These are phyloP conservation scores for Podaxis mareebaensis DNA, from an alignment of 768 basidiomycete species.

Conservation along the genomic window DNA sequence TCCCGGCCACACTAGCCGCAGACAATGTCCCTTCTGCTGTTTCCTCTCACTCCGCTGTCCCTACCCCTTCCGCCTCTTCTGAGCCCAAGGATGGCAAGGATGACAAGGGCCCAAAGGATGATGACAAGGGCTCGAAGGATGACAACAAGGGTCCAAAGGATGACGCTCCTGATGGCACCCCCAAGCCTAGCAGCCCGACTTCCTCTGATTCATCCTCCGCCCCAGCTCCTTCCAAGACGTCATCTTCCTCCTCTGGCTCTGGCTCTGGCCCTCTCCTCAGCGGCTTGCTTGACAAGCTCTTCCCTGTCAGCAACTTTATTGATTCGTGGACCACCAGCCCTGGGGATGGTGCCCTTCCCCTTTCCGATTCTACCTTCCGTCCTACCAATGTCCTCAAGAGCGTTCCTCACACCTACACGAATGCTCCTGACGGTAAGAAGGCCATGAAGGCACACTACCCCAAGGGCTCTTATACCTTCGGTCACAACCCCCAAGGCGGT, in stretches of 20 bases:
- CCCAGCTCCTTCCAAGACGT: constrained; percentile 13
- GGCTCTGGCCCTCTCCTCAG: background rate
- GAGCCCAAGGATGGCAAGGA: background rate
- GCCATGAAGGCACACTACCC: constrained; percentile 56
- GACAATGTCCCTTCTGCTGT: background rate
- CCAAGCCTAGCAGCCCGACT: constrained; percentile 1
- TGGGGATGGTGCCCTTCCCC: constrained; percentile 32
- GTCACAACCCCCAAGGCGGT: constrained; percentile 49
- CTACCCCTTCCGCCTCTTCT: background rate
- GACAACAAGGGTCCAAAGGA: too few species aligned
- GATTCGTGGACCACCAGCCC: constrained; percentile 48
- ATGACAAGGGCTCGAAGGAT: background rate
- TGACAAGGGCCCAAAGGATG: background rate
- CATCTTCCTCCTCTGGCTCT: constrained; percentile 20
- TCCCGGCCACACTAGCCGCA: background rate
- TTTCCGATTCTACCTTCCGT: constrained; percentile 47
- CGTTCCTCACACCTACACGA: constrained; percentile 42
- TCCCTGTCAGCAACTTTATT: constrained; percentile 37
- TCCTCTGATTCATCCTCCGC: background rate
- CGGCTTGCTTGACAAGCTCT: constrained; percentile 35
- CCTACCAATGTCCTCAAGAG: constrained; percentile 35
- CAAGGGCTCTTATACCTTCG: constrained; percentile 55
- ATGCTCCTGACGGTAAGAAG: constrained; percentile 50
- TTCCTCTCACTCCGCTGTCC: background rate
- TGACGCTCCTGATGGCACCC: background rate